phyloP scores from a whole-genome alignment of 2,329 filamentous ascomycete species.

The Scedosporium boydii region DNA sequence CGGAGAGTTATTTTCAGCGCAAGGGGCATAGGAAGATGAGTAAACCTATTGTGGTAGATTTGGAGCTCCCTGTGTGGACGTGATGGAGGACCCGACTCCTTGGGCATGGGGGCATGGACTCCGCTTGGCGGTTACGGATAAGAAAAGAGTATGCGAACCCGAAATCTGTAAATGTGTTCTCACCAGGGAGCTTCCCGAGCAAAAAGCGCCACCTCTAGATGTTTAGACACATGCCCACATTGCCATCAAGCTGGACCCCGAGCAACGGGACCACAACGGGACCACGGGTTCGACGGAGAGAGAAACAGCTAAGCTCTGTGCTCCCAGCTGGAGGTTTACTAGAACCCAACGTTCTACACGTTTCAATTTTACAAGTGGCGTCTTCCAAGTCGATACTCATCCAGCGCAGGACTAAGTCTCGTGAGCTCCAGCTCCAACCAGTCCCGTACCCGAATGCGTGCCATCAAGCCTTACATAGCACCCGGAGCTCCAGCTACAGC shows the following conservation, averaged over 20 bases:
- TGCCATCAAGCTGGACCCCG: too few species aligned
- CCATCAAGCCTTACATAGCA: too few species aligned
- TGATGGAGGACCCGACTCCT: background rate
- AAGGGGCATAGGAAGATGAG: constrained; percentile 48
- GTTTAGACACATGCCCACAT: too few species aligned
- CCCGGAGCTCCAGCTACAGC: too few species aligned
- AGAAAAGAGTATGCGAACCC: too few species aligned
- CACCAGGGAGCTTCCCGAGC: too few species aligned
- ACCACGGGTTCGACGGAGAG: too few species aligned
- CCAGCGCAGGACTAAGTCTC: background rate
- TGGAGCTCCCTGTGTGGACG: constrained; percentile 52
- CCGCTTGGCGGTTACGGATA: background rate
- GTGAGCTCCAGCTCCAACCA: background rate
- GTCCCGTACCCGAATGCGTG: background rate
- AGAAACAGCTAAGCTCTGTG: too few species aligned
- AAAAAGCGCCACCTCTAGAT: too few species aligned
- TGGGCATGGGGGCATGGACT: background rate
- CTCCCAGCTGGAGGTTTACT: background rate
- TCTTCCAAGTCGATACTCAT: background rate
- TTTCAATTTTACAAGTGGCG: background rate
- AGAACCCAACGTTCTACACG: background rate
- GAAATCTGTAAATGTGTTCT: too few species aligned
- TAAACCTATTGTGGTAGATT: constrained; percentile 75
- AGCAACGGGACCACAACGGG: too few species aligned
- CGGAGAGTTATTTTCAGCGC: constrained; percentile 52